Percentiles rank a stretch among this genome's conserved stretches.
Conservation (phyloP, 495 filamentous ascomycete genomes). For the Chaetomium fimeti region DNA sequence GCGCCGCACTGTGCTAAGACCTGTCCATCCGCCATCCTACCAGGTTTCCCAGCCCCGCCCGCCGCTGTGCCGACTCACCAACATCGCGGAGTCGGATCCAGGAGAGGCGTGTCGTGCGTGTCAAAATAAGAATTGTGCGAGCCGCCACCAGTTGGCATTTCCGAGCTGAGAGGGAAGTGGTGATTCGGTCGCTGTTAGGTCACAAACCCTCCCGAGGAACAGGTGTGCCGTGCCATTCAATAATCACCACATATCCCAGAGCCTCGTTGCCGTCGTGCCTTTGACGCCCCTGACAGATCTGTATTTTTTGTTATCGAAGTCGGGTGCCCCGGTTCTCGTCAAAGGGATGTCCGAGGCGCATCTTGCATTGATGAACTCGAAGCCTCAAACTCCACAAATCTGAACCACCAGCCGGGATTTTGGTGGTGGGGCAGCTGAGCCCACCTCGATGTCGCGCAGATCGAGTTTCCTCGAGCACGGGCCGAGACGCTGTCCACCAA, state of each 20-base stretch:
- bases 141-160: slow-evolving; percentile 5
- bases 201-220: not conserved
- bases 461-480: no score
- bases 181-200: not conserved
- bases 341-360: no score
- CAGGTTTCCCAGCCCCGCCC: slow-evolving; percentile 28
- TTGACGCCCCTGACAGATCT: no score
- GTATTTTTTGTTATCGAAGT: no score
- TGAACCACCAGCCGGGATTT: no score
- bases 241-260: not conserved
- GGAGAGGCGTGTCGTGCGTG: not conserved
- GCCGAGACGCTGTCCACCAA: not conserved
- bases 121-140: slow-evolving; percentile 16
- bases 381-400: no score
- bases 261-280: no score
- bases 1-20: slow-evolving; percentile 37
- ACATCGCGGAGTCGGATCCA: slow-evolving; percentile 2
- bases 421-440: no score
- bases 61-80: slow-evolving; percentile 7
- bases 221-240: not conserved
- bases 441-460: no score
- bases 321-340: no score
- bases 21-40: not conserved
- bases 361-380: no score
- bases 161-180: not conserved